Evolutionary conservation across 441 rosid species (phyloP), one percentile per base, ranked within the genome.

Genomic region (Eruca vesicaria): DNA sequence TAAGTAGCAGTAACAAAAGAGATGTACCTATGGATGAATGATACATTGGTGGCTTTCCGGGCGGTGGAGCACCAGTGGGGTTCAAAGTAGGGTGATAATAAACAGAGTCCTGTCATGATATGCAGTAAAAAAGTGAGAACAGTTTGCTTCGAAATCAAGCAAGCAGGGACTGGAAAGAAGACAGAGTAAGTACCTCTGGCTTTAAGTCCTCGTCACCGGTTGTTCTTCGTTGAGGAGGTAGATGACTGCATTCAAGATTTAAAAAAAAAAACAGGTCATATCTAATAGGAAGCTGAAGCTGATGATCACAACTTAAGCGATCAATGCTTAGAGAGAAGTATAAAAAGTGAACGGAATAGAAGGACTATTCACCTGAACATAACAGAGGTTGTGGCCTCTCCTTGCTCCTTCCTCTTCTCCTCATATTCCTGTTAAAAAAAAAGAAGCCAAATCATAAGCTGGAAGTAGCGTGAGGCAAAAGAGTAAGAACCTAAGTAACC

Each of bases 11-110:
- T 43, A 45, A 9, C 59, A 64, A 65, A 66, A 15, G 67, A 70
- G 36, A 61, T 0, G 66, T 65, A 89, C 99, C 99, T 85, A 93
- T 89, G 6, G 96, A 88, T 66, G 99, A 91, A 67, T 90, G 86
- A 75, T 91, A 95, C 98, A 91, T 89, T 3, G 97, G 99, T 63
- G 96, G 98, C 78, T 95, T 95, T 80, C 98, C 99, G 32, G 99
- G 99, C 32, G 97, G 99, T 31, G 99, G 98, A 41, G 99, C 98
- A 20, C 99, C 99, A 15, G 96, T 89, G 2, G 98, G 99, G 85
- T 93, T 95, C 78, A 95, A 81, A 1, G 98, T 90, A 61, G 99
- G 97, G 70, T 93, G 99, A 83, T 88, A 95, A 70, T 95, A 95
- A 62, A 91, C 98, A 76, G 99, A 95, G 84, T 93, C 98, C 99